A percentile compares a stretch with the other conserved stretches of the same genome.
These are phyloP conservation scores for Penicillium cinerascens DNA, from an alignment of 495 filamentous ascomycete species.

Conservation along the genomic window DNA sequence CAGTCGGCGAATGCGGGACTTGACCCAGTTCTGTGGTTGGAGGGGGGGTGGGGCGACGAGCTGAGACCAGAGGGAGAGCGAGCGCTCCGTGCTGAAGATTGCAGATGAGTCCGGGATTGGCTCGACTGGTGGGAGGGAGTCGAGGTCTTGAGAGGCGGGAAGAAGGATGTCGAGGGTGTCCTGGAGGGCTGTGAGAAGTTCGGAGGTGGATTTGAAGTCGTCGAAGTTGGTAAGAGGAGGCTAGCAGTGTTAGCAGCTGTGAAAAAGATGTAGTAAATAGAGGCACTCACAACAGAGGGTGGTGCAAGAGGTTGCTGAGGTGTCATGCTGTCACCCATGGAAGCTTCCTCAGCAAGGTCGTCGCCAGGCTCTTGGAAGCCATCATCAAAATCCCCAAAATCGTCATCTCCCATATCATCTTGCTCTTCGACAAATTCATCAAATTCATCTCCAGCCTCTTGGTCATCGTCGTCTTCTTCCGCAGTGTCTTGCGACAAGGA, in stretches of 20 bases:
- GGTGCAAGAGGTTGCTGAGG: constrained; percentile 42
- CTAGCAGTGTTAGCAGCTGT: constrained; percentile 19
- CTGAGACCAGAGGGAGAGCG: constrained; percentile 92
- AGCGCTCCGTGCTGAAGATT: constrained; percentile 57
- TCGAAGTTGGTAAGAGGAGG: constrained; percentile 75
- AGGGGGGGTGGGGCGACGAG: constrained; percentile 91
- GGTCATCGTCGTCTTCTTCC: constrained; percentile 25
- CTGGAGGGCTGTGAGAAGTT: constrained; percentile 40
- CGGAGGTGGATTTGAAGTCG: constrained; percentile 52
- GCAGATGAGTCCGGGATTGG: constrained; percentile 43
- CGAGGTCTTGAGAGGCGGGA: constrained; percentile 43
- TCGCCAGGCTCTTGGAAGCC: constrained; percentile 66
- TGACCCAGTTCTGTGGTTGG: constrained; percentile 96
- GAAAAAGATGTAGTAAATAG: background rate
- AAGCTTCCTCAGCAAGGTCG: constrained; percentile 38
- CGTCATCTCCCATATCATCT: constrained; percentile 59
- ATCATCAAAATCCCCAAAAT: constrained; percentile 91
- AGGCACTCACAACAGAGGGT: constrained; percentile 48
- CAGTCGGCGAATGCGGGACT: constrained; percentile 89
- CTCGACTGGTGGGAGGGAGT: constrained; percentile 41
- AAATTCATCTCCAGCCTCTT: constrained; percentile 69
- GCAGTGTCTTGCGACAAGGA: constrained; percentile 1
- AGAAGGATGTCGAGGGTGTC: constrained; percentile 55
- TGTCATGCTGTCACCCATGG: constrained; percentile 11
- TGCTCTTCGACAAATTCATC: constrained; percentile 91